Evolutionary conservation across 2,329 filamentous ascomycete genomes (phyloP), one percentile per base, ranked within the genome.

Genomic region (Mariannaea sp.): DNA sequence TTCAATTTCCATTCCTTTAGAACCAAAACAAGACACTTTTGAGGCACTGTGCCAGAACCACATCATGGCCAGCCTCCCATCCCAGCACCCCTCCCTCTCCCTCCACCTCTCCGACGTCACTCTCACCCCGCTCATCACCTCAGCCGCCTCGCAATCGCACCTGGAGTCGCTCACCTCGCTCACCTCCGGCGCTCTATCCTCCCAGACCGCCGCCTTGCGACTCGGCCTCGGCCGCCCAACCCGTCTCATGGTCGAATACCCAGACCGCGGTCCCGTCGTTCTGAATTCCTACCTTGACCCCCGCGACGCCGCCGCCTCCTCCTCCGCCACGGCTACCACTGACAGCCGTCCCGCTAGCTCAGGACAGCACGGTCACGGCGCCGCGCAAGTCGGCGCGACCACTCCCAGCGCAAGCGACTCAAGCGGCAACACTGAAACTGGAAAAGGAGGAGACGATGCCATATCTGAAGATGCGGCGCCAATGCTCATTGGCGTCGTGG

Each of bases 211-310:
- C 42, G 78, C 80, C 5, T 71, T 72, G 27, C 78, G 82, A 43
- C 74, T 85, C 6, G 77, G 75, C 40, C 75, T 83, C 36, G 83
- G 83, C 59, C 63, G 66, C 6, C 80, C 82, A 3, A 75, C 80
- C 63, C 80, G 82, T 67, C 76, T 86, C 57, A 80, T 85, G 68
- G 77, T 85, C 65, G 82, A 85, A 65, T 80, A 81, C 65, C 72
- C 71, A 3, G 70, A 73, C 32, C 70, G 70, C 42, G 74, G 74
- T 17, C 69, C 75, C 58, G 68, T 77, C 42, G 68, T 77, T 38
- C 62, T 77, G 20, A 71, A 79, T 56, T 78, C 76, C 19, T 82
- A 76, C 62, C 67, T 81, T 55, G 74, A 77, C 51, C 73, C 74
- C 19, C 65, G 62, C 52, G 68, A 70, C 27, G 52, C 61, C 30